Percentiles rank a stretch among this genome's conserved stretches.
Conservation (phyloP, 768 basidiomycete species). For the Tulasnella sp. region DNA sequence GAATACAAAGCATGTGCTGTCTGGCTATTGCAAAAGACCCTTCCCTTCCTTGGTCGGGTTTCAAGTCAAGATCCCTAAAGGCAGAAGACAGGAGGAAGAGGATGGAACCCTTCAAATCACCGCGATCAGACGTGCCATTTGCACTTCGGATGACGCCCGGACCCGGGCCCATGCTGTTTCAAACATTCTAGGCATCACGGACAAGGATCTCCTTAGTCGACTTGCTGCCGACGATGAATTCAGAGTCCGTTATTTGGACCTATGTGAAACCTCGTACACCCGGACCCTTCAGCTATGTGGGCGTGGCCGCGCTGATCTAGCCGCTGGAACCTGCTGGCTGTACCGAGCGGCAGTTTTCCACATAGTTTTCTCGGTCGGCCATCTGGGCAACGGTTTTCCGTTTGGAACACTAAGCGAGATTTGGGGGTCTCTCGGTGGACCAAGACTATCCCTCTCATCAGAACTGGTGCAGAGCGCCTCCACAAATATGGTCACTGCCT, state of each 20-base stretch:
- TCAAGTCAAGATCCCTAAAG: background rate
- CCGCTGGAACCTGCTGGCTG: background rate
- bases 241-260: background rate
- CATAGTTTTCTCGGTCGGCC: background rate
- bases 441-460: background rate
- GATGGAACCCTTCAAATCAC: background rate
- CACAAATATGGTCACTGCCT: background rate
- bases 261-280: background rate
- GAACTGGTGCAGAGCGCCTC: background rate
- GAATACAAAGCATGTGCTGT: background rate
- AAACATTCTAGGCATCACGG: background rate
- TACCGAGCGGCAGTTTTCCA: background rate
- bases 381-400: too few relatives aligned
- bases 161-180: background rate
- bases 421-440: background rate
- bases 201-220: background rate
- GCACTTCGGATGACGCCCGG: background rate
- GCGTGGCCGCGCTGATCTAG: background rate
- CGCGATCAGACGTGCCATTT: background rate
- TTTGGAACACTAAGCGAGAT: too few relatives aligned
- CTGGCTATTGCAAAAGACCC: background rate
- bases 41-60: background rate
- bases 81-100: background rate
- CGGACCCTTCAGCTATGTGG: background rate
- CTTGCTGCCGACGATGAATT: background rate